Percentiles rank a stretch among this genome's conserved stretches.
Conservation (phyloP, 1,139 yeast genomes). For the Starmera stellimalicola region DNA sequence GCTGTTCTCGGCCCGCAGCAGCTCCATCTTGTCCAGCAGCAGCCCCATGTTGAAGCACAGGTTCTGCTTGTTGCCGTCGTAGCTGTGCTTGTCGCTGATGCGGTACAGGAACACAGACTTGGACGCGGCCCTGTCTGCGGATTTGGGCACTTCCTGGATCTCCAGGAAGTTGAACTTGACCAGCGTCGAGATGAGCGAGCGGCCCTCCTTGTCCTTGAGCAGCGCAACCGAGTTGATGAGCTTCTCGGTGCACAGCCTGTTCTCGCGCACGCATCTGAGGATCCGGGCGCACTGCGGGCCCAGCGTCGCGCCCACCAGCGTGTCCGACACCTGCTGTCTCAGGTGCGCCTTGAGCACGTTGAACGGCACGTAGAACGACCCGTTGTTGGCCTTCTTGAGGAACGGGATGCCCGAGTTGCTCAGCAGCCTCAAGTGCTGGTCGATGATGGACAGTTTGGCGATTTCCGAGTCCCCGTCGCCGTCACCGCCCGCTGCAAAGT, state of each 20-base stretch:
- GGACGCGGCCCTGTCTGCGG: constrained; percentile 86
- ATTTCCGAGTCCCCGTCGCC: constrained; percentile 18
- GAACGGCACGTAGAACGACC: constrained; percentile 35
- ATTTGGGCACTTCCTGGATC: constrained; percentile 87
- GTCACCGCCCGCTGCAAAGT: constrained; percentile 15
- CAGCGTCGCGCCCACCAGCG: constrained; percentile 45
- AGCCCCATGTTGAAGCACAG: constrained; percentile 63
- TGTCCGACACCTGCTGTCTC: constrained; percentile 51
- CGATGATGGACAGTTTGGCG: constrained; percentile 24
- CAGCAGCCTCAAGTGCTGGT: constrained; percentile 42
- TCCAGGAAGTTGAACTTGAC: constrained; percentile 53
- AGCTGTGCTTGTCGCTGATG: constrained; percentile 47
- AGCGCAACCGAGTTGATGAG: constrained; percentile 68
- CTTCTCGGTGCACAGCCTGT: constrained; percentile 76
- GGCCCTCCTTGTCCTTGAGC: constrained; percentile 66
- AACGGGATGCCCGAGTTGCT: constrained; percentile 37
- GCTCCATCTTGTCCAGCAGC: constrained; percentile 44
- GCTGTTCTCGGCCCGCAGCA: constrained; percentile 50
- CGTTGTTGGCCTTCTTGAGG: constrained; percentile 33
- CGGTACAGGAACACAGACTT: constrained; percentile 80
- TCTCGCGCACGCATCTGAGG: constrained; percentile 56
- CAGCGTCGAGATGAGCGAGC: constrained; percentile 51
- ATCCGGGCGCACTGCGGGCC: constrained; percentile 54
- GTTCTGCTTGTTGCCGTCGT: constrained; percentile 40
- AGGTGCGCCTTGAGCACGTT: constrained; percentile 34